A percentile compares a stretch with the other conserved stretches of the same genome.
phyloP scores from a whole-genome alignment of 805 yeast species.

The Millerozyma miso region DNA sequence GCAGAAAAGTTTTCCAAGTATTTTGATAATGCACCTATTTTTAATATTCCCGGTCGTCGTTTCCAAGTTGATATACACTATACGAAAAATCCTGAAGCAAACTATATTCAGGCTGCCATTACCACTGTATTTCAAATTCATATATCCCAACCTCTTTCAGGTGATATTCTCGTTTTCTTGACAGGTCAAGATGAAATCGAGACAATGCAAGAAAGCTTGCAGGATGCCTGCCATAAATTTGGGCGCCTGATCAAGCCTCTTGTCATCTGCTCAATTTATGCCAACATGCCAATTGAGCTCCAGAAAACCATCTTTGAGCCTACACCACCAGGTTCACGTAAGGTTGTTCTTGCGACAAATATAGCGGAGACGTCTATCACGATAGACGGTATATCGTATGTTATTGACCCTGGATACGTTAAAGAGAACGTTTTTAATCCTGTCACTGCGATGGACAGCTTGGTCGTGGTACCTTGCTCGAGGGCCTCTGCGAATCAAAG shows the following conservation, averaged over 20 bases:
- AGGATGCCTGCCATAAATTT: slow-evolving; percentile 60
- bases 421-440: slow-evolving; percentile 42
- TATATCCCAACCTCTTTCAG: slow-evolving; percentile 55
- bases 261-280: slow-evolving; percentile 81
- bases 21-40: slow-evolving; percentile 80
- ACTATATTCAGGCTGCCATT: slow-evolving; percentile 84
- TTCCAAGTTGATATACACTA: slow-evolving; percentile 86
- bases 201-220: slow-evolving; percentile 63
- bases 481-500: slow-evolving; percentile 44
- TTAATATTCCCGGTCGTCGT: slow-evolving; percentile 89
- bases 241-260: slow-evolving; percentile 60
- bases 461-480: slow-evolving; percentile 44
- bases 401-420: slow-evolving; percentile 44
- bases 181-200: slow-evolving; percentile 98
- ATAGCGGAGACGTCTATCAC: slow-evolving; percentile 60
- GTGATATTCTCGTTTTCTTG: slow-evolving; percentile 85
- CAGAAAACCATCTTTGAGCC: slow-evolving; percentile 83
- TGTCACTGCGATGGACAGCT: slow-evolving; percentile 41
- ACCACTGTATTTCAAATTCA: slow-evolving; percentile 88
- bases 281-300: slow-evolving; percentile 81
- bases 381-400: slow-evolving; percentile 40
- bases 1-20: slow-evolving; percentile 81
- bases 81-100: slow-evolving; percentile 83
- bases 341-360: slow-evolving; percentile 91
- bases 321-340: slow-evolving; percentile 73